phyloP scores from a whole-genome alignment of 2,329 filamentous ascomycete genomes.

The Botrytis paeoniae region DNA sequence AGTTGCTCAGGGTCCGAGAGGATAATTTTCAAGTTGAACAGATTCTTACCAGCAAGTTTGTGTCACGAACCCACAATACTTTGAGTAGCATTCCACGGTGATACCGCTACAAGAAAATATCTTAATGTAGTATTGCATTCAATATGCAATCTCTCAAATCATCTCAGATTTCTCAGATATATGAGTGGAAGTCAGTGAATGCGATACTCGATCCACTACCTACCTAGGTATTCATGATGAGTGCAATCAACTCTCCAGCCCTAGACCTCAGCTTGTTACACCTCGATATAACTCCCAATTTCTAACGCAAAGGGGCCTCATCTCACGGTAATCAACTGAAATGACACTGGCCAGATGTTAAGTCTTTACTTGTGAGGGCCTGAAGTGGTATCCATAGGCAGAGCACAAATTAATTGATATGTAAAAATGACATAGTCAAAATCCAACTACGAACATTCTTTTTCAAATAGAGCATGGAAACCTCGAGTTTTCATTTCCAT shows the following conservation, averaged over 20 bases:
- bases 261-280: neutral
- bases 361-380: neutral
- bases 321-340: neutral
- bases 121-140: neutral
- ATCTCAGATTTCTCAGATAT: neutral
- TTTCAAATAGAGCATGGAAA: neutral
- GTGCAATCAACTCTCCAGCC: neutral
- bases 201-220: neutral
- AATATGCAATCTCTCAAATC: neutral
- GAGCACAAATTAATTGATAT: neutral
- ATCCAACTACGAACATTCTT: too few relatives aligned
- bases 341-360: neutral
- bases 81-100: neutral
- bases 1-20: neutral
- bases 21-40: neutral
- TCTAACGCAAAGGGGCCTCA: neutral
- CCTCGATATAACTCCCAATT: neutral
- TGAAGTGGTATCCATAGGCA: neutral
- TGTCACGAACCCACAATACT: neutral
- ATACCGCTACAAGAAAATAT: neutral
- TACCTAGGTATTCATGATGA: neutral
- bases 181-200: neutral
- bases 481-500: neutral
- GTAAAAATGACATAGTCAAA: neutral
- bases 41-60: neutral